Evolutionary conservation across 805 yeast genomes (phyloP).

Genomic region (Suhomyces canberraensis): DNA sequence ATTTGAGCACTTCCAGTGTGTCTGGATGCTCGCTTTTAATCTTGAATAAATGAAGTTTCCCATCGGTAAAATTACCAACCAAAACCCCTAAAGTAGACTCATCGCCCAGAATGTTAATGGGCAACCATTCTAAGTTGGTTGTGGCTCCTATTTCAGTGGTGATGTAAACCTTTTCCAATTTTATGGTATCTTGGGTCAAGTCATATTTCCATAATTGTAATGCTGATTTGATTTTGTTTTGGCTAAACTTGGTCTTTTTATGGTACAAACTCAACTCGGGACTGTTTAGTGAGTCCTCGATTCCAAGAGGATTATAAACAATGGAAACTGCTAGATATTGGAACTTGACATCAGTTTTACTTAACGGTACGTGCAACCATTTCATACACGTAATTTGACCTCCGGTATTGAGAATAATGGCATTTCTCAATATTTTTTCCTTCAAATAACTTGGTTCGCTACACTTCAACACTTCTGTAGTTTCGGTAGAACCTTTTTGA

Average conservation of each 20-base stretch:
- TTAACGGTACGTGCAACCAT: conserved; percentile 43
- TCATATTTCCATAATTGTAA: conserved; percentile 46
- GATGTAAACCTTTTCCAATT: conserved; percentile 24
- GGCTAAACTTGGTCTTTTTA: conserved; percentile 4
- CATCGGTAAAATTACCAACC: conserved; percentile 57
- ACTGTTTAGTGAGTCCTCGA: conserved; percentile 18
- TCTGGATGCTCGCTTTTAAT: conserved; percentile 24
- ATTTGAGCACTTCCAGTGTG: conserved; percentile 13
- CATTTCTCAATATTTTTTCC: conserved; percentile 21
- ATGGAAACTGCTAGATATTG: conserved; percentile 53
- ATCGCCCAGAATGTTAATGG: conserved; percentile 26
- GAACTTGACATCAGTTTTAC: conserved; percentile 5
- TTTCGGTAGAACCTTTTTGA: not conserved
- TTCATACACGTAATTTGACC: conserved; percentile 50
- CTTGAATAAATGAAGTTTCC: conserved; percentile 48
- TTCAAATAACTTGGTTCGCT: conserved; percentile 10
- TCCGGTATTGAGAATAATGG: conserved; percentile 47
- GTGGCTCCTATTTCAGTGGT: conserved; percentile 45
- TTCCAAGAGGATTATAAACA: conserved; percentile 30
- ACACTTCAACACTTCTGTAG: not conserved
- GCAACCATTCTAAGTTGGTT: conserved; percentile 38
- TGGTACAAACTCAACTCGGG: conserved; percentile 32
- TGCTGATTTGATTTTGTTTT: conserved; percentile 29
- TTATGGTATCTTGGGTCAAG: conserved; percentile 20
- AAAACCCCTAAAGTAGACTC: conserved; percentile 37